Base-by-base conservation (phyloP, 106 monocot genomes). In the Acorus gramineus region DNA sequence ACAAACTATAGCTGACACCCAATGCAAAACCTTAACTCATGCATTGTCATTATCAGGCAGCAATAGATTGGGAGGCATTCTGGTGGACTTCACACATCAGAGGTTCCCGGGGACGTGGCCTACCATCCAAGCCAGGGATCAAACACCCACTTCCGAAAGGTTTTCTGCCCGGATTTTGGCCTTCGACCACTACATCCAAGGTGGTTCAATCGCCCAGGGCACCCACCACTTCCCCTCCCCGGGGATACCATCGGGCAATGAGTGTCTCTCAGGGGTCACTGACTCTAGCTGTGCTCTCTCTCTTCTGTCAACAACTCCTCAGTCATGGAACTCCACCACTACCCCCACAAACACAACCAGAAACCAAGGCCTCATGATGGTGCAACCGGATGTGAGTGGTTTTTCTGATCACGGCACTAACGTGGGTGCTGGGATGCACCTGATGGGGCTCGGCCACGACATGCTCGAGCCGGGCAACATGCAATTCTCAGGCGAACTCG, bases 281-380 rank as follows among this genome's bases (percentile, higher is more conserved):
- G 78, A 89, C 71, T 74, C 84, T 56, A 84, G 81, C 76, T 84
- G 88, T 89, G 88, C 88, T 89, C 88, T 89, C 88, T 89, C 88
- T 89, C 88, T 89, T 89, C 88, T 89, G 88, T 89, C 88, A 89
- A 28, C 28, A 28, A 81, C 63, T 49, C 75, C 28, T 28, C 28
- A 81, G 28, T 71, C 81, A 52, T 78, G 75, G 83, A 72, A 53
- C 7, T 49, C 28, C 7, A 7, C 47, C n/a, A 45, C 59, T 65
- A 14, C 70, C 46, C 5, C 70, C 44, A 8, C 67, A 28, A 28
- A 28, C 28, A 28, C 28, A 28, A 28, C 28, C 5, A 71, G 68
- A 58, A 70, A 55, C 54, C 67, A 61, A 46, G 49, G 57, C 68
- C 74, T 70, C 14, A 53, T 48, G 2, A 67, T 71, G 28, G 28